phyloP scores from a whole-genome alignment of 73 alveolate genomes.

The Urostyla sp. region DNA sequence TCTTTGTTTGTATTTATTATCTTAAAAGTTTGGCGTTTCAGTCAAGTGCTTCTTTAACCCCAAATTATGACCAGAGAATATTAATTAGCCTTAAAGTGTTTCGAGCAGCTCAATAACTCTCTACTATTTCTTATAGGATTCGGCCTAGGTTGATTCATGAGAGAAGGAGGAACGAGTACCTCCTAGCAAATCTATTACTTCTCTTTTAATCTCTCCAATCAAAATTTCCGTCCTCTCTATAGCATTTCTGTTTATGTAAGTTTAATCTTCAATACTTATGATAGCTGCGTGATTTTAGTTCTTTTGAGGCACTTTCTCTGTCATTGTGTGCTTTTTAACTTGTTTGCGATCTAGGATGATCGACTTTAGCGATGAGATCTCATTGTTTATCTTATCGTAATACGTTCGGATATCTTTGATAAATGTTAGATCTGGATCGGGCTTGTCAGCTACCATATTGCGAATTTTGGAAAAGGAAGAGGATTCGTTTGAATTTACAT shows the following conservation, averaged over 20 bases:
- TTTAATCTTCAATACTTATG: no score
- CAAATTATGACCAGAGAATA: background rate
- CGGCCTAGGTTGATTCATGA: no score
- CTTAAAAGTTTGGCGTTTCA: no score
- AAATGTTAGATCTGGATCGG: background rate
- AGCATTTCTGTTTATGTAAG: no score
- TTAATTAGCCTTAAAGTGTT: constrained; percentile 5
- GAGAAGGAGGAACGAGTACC: no score
- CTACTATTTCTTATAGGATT: constrained; percentile 8
- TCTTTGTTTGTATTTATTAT: no score
- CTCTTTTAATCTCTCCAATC: no score
- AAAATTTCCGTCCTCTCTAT: no score
- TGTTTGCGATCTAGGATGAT: background rate
- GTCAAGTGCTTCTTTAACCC: no score
- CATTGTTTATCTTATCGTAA: constrained; percentile 13
- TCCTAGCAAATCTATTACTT: no score
- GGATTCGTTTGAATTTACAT: background rate
- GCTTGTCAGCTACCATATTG: background rate
- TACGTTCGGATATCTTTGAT: background rate
- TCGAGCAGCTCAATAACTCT: constrained; percentile 21
- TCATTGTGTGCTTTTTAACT: background rate
- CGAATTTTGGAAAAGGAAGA: background rate
- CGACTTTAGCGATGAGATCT: background rate
- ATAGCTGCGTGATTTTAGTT: no score
- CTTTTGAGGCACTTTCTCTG: background rate